Conservation (phyloP, 768 basidiomycete genomes). For the Boletus tomentosulus region DNA sequence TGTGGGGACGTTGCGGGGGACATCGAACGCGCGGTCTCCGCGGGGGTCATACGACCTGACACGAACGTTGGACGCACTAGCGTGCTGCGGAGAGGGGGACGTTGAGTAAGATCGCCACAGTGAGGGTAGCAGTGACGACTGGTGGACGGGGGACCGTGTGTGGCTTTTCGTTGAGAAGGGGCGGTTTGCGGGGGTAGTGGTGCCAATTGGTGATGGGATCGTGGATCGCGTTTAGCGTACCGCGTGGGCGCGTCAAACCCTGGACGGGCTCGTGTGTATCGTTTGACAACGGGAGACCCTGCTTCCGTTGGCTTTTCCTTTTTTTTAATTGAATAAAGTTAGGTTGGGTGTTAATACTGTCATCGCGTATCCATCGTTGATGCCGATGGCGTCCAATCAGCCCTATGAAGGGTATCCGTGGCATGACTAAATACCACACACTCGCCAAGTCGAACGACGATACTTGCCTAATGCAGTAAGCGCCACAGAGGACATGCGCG, state of each 20-base stretch:
- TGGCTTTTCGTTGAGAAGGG: neutral
- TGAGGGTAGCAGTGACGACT: neutral
- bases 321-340: neutral
- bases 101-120: conserved; percentile 4
- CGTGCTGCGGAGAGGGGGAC: conserved; percentile 25
- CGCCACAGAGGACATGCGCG: conserved; percentile 1
- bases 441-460: conserved; percentile 15
- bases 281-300: neutral
- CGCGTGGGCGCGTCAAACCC: neutral
- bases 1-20: conserved; percentile 35
- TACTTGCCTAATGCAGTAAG: conserved; percentile 17
- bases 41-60: conserved; percentile 47
- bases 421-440: neutral
- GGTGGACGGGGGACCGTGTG: neutral
- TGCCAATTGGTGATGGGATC: neutral
- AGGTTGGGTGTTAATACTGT: neutral
- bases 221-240: neutral
- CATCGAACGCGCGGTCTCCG: conserved; percentile 43
- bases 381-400: neutral
- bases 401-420: neutral
- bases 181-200: neutral
- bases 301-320: neutral
- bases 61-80: conserved; percentile 56
- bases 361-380: neutral
- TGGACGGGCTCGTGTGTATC: neutral